Percentiles rank a stretch among this genome's conserved stretches.
Evolutionary conservation across 1,139 yeast species (phyloP).

Genomic region (Suhomyces wounanorum): DNA sequence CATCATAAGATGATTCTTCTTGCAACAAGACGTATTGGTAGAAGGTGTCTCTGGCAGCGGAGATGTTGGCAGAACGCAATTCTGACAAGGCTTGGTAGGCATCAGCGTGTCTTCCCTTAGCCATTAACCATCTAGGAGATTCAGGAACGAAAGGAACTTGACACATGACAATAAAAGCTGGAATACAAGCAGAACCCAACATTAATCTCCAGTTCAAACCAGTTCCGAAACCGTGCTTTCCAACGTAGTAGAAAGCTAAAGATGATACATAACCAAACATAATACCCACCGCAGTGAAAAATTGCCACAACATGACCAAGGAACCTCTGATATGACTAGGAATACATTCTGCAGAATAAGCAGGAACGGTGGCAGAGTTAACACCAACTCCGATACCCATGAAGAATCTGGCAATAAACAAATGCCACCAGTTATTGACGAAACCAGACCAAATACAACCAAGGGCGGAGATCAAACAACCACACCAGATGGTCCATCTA

Average conservation of each 20-base stretch:
- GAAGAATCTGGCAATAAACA: constrained; percentile 70
- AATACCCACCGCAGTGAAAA: constrained; percentile 85
- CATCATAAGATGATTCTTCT: constrained; percentile 62
- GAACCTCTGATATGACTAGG: constrained; percentile 80
- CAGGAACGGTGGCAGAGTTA: constrained; percentile 79
- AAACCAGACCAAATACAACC: constrained; percentile 81
- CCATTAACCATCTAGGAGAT: constrained; percentile 35
- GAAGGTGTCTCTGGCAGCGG: constrained; percentile 32
- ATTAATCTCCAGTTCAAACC: constrained; percentile 78
- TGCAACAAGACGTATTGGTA: constrained; percentile 39
- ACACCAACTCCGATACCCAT: constrained; percentile 83
- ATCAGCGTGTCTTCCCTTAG: constrained; percentile 27
- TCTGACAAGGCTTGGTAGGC: constrained; percentile 23
- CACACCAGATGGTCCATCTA: constrained; percentile 69
- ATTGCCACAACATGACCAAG: constrained; percentile 85
- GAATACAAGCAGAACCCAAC: constrained; percentile 77
- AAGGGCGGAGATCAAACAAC: constrained; percentile 64
- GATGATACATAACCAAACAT: constrained; percentile 77
- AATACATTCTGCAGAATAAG: constrained; percentile 77
- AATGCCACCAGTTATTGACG: constrained; percentile 71
- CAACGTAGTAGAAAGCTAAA: constrained; percentile 53
- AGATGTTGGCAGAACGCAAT: constrained; percentile 23
- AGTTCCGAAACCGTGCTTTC: constrained; percentile 18
- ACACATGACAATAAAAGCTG: constrained; percentile 65
- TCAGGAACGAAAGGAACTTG: constrained; percentile 59